Evolutionary conservation across 176 grass and related monocot species (phyloP).

Genomic region (Oryza officinalis): DNA sequence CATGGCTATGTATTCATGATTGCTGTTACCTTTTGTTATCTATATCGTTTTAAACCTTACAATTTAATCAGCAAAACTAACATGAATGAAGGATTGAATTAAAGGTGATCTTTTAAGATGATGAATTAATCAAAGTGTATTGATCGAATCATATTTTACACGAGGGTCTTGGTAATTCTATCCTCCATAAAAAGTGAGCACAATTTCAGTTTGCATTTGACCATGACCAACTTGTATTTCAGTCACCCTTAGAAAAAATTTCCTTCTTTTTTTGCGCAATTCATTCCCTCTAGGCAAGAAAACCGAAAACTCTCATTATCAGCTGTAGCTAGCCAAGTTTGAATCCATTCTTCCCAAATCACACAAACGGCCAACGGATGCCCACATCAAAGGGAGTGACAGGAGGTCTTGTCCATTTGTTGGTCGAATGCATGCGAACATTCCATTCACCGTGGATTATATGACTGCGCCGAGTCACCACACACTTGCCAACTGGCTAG

Average conservation of each 20-base stretch:
- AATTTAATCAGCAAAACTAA: background rate
- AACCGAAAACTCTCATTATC: background rate
- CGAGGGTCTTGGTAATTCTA: background rate
- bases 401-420: background rate
- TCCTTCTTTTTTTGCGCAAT: background rate
- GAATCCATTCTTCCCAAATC: background rate
- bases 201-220: background rate
- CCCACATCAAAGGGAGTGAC: background rate
- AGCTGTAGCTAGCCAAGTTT: background rate
- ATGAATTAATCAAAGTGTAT: too few species aligned
- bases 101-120: too few species aligned
- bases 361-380: background rate
- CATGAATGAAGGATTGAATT: too few species aligned
- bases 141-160: too few species aligned
- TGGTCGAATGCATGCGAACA: background rate
- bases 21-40: background rate
- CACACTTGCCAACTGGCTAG: background rate
- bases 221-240: background rate
- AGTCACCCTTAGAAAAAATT: background rate
- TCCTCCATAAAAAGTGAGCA: background rate
- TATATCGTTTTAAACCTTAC: background rate
- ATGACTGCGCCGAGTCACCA: background rate
- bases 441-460: background rate
- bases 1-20: background rate
- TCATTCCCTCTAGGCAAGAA: background rate